Evolutionary conservation across 2,329 filamentous ascomycete genomes (phyloP).

Genomic region (Penicillium sp.): DNA sequence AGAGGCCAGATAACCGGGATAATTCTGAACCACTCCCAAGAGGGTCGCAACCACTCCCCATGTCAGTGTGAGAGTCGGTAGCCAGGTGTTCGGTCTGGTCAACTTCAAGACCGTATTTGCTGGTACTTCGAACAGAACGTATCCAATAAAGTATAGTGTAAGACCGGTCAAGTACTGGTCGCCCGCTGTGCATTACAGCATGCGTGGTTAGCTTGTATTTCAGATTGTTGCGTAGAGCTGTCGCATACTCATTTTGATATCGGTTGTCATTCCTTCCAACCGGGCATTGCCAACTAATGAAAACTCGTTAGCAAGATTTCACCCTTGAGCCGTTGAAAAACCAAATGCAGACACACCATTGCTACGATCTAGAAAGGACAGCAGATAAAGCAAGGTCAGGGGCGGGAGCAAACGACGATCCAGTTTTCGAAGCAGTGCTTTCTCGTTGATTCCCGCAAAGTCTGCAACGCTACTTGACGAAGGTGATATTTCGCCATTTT

Average conservation of each 20-base stretch:
- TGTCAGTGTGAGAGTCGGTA: slow-evolving; percentile 45
- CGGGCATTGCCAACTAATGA: slow-evolving; percentile 41
- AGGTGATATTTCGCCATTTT: slow-evolving; percentile 5
- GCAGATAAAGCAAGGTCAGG: slow-evolving; percentile 47
- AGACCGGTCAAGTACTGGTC: slow-evolving; percentile 44
- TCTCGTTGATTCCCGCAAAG: slow-evolving; percentile 37
- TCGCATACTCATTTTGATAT: slow-evolving; percentile 41
- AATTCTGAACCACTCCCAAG: slow-evolving; percentile 51
- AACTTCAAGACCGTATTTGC: slow-evolving; percentile 45
- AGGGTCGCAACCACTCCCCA: slow-evolving; percentile 56
- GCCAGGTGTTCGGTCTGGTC: slow-evolving; percentile 41
- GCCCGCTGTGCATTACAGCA: slow-evolving; percentile 27
- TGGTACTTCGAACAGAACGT: slow-evolving; percentile 44
- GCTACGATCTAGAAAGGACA: slow-evolving; percentile 47
- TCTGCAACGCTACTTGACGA: slow-evolving; percentile 23
- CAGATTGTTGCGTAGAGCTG: not conserved
- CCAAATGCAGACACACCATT: slow-evolving; percentile 34
- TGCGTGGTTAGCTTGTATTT: not conserved
- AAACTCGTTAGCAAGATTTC: not conserved
- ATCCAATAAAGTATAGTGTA: slow-evolving; percentile 43
- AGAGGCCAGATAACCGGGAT: slow-evolving; percentile 50
- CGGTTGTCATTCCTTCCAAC: slow-evolving; percentile 39
- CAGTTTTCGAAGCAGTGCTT: slow-evolving; percentile 45
- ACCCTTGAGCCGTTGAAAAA: not conserved
- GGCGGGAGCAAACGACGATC: slow-evolving; percentile 48